These are phyloP conservation scores for Salix dunnii DNA, from an alignment of 345 rosid genomes.

Conservation along the genomic window DNA sequence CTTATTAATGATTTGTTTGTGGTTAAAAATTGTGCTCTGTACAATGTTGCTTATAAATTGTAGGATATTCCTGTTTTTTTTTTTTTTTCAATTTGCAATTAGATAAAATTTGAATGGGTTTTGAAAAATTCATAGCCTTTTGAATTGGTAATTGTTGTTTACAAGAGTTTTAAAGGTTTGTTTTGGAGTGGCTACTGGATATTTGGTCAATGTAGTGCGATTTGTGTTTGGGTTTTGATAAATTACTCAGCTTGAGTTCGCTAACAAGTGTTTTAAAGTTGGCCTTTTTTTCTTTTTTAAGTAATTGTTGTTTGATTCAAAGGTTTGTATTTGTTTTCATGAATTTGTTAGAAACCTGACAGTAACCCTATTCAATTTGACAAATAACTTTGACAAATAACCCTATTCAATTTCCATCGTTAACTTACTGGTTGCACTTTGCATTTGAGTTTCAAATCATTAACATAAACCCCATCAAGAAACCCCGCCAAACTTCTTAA, in stretches of 20 bases:
- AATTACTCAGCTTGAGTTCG: neutral
- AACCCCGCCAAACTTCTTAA: neutral
- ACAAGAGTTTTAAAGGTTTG: too few species aligned
- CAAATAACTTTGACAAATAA: too few species aligned
- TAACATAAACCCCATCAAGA: neutral
- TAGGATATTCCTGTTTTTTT: neutral
- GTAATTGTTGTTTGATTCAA: neutral
- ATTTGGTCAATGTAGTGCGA: neutral
- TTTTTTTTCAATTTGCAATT: neutral
- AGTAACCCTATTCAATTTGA: too few species aligned
- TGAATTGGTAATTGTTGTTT: neutral
- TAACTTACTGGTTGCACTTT: neutral
- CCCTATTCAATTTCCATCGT: neutral
- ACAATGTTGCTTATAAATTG: neutral
- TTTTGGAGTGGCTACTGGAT: too few species aligned
- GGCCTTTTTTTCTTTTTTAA: too few species aligned
- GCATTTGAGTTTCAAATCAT: neutral
- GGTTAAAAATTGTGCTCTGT: neutral
- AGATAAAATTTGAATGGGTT: neutral
- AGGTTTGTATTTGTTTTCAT: neutral
- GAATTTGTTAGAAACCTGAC: neutral
- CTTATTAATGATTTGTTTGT: neutral
- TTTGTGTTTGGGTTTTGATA: neutral
- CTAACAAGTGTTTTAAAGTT: too few species aligned
- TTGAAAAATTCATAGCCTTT: neutral